phyloP scores from a whole-genome alignment of 768 basidiomycete genomes.

The Leccinum barrowsii region DNA sequence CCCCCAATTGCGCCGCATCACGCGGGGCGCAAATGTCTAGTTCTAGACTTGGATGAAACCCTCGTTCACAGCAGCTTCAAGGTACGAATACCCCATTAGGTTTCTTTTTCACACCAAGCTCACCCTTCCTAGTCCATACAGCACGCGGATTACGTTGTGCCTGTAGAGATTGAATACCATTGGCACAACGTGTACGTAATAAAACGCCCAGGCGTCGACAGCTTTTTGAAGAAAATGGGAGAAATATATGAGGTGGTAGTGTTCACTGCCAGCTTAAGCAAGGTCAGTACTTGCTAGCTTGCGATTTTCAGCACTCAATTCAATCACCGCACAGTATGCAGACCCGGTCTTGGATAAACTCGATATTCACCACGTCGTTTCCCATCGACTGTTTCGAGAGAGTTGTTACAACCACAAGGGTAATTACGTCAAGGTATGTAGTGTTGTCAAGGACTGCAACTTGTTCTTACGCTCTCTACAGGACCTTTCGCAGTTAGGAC shows the following conservation, averaged over 20 bases:
- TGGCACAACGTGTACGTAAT: constrained; percentile 99
- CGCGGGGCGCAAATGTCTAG: constrained; percentile 88
- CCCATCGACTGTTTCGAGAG: constrained; percentile 94
- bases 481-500: constrained; percentile 96
- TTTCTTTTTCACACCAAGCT: constrained; percentile 7
- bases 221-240: constrained; percentile 96
- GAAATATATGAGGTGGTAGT: constrained; percentile 98
- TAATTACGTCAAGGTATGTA: constrained; percentile 93
- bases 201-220: constrained; percentile 97
- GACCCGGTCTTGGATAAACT: constrained; percentile 98
- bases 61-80: constrained; percentile 98
- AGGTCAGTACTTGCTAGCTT: constrained; percentile 50
- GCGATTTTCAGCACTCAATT: constrained; percentile 3
- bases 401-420: constrained; percentile 99
- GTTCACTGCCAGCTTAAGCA: constrained; percentile 96
- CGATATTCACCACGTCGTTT: constrained; percentile 87
- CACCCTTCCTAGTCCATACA: constrained; percentile 66
- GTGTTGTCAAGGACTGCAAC: background rate
- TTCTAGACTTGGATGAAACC: constrained; percentile 96
- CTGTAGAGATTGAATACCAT: constrained; percentile 97
- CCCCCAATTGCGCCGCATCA: constrained; percentile 80
- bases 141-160: constrained; percentile 96
- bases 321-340: constrained; percentile 66
- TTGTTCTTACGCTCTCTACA: constrained; percentile 31
- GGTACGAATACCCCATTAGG: constrained; percentile 42